These are phyloP conservation scores for Durusdinium trenchii DNA, from an alignment of 73 alveolate species.

Conservation along the genomic window DNA sequence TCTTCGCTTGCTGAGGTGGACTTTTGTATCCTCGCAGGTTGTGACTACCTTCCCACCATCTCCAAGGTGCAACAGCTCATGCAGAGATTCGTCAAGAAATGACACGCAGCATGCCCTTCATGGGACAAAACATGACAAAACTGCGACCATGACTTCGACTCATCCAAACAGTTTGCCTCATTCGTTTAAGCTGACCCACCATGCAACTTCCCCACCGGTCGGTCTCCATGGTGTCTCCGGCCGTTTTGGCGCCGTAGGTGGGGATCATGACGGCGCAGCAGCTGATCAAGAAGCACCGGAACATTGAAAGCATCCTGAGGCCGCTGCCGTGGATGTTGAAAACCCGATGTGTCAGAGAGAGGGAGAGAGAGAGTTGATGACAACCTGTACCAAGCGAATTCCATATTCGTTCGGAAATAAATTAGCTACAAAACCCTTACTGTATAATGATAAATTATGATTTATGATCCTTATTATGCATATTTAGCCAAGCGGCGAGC, in stretches of 20 bases:
- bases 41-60: slow-evolving; percentile 91
- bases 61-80: slow-evolving; percentile 8
- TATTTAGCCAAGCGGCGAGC: no score
- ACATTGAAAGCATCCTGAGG: slow-evolving; percentile 57
- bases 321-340: not conserved
- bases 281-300: slow-evolving; percentile 63
- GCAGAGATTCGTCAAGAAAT: not conserved
- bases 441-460: no score
- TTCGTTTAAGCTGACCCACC: not conserved
- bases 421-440: no score
- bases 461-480: no score
- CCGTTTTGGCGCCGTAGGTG: not conserved
- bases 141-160: not conserved
- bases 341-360: no score
- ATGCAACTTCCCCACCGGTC: not conserved
- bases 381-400: no score
- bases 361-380: no score
- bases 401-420: no score
- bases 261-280: slow-evolving; percentile 71
- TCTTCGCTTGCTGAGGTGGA: slow-evolving; percentile 15
- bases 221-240: not conserved
- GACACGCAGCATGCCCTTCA: not conserved
- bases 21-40: slow-evolving; percentile 74
- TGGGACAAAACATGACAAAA: no score
- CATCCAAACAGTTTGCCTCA: no score